Evolutionary conservation across 2,329 filamentous ascomycete genomes (phyloP), one percentile per base, ranked within the genome.

Genomic region (Colletotrichum cereale): DNA sequence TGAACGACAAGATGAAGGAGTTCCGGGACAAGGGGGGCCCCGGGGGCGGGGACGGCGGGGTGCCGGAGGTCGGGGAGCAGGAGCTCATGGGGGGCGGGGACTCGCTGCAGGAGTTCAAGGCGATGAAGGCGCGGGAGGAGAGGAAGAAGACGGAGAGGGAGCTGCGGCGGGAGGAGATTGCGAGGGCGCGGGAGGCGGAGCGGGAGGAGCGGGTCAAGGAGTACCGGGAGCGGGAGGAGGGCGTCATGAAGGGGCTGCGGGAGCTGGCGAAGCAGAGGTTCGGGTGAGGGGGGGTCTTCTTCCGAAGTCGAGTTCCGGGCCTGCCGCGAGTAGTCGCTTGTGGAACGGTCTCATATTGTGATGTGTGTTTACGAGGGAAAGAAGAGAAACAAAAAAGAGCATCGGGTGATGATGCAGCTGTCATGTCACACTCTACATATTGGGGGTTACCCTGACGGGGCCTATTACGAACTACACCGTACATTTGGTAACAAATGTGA

Each of bases 71-170:
- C 0, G 87, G 87, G 0, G 95, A 97, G 16, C 84, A 85, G 21
- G 93, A 97, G 65, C 80, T 98, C 34, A 92, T 98, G 90, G 93
- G 93, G 4, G 91, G 88, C 1, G 91, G 88, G 55, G 88, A 88
- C 58, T 87, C 86, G 16, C 76, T 91, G n/a, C 88, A 87, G 1
- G 92, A 94, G 71, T 90, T 91, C 74, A 95, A 92, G 84, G 86
- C 86, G 76, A 84, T 88, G 79, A 89, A 92, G 80, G 88, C 89
- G 75, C 88, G 85, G 69, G 85, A 90, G 76, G 89, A 94, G 82
- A 84, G 88, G 75, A 91, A 91, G 82, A 97, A 96, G 86, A 94
- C 91, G 75, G 95, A 97, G 81, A 82, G 95, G 63, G 94, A 98
- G 85, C 83, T 96, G 21, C 83, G 94, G 71, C 88, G 93, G 77